phyloP scores from a whole-genome alignment of 176 grass and related monocot genomes.

The Bolboschoenus planiculmis region DNA sequence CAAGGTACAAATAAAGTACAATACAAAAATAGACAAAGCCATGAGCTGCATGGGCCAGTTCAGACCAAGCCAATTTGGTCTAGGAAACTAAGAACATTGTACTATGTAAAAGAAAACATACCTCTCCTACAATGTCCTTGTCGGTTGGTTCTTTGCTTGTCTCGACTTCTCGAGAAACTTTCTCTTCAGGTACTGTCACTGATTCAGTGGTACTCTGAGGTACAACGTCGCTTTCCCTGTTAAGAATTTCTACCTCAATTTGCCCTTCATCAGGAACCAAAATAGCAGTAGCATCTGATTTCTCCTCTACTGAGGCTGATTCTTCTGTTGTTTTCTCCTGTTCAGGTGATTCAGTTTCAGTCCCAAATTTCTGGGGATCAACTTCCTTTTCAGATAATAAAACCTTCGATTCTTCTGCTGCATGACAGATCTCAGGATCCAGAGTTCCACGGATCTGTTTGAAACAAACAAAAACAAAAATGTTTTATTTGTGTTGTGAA shows the following conservation, averaged over 20 bases:
- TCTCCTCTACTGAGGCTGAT: not conserved
- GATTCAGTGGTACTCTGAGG: not conserved
- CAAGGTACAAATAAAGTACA: not conserved
- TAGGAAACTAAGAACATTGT: not conserved
- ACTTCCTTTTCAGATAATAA: constrained; percentile 4
- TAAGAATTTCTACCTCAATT: not conserved
- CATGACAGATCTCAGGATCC: not conserved
- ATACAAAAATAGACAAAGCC: not conserved
- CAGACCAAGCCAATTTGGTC: not conserved
- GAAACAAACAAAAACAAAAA: not conserved
- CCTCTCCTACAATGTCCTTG: not conserved
- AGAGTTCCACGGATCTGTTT: not conserved
- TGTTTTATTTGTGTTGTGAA: not conserved
- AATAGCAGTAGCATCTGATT: not conserved
- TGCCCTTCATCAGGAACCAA: constrained; percentile 1
- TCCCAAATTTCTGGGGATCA: constrained; percentile 14
- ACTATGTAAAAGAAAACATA: not conserved
- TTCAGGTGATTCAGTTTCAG: constrained; percentile 11
- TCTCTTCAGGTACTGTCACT: not conserved
- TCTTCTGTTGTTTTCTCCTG: constrained; percentile 8
- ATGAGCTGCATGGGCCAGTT: not conserved
- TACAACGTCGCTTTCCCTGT: not conserved
- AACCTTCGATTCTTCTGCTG: not conserved
- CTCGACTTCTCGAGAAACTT: not conserved
- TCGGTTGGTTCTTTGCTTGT: constrained; percentile 3